Evolutionary conservation across 768 basidiomycete species (phyloP), one percentile per base, ranked within the genome.

Genomic region (Lactifluus subvellereus): DNA sequence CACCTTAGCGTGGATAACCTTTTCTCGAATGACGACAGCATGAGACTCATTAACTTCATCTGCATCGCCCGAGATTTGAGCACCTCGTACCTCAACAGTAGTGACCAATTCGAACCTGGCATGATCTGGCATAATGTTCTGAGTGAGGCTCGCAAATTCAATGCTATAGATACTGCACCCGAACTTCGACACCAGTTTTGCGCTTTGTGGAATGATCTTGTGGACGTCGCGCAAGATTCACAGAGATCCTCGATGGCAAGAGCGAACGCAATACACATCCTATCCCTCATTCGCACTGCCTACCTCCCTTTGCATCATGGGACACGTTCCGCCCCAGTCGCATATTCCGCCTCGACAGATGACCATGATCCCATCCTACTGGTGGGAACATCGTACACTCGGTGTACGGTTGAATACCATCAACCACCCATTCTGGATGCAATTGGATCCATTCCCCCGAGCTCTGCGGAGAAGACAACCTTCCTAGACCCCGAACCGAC

Each of bases 241-340:
- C 56, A 35, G n/a, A 33, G 22, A 3, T 50, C 30, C 6, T 20
- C 37, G 9, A 52, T 53, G 7, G 4, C 57, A 32, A 20, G 22
- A 33, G 35, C 49, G 27, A 62, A 62, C 20, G 61, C 61, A 51
- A 45, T 35, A 27, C 32, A 33, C 14, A 45, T 62, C 20, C 61
- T 62, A 18, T 57, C 32, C 20, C 56, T 56, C 42, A 42, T 43
- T 1, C 37, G 55, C 13, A 9, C 40, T 1, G 9, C 52, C 7
- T 62, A 62, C n/a, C 5, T 45, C 18, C 35, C 49, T 10, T 47
- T 62, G 50, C 61, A 37, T 16, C 35, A 37, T 1, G 35, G 35
- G 35, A 37, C 35, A 37, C 1, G 2, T 7, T 37, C 10, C 35
- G 35, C 35, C 6, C 35, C 35, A 37, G 35, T 8, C 2, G 35